Evolutionary conservation across 2,329 filamentous ascomycete species (phyloP).

Genomic region (Neopestalotiopsis sp.): DNA sequence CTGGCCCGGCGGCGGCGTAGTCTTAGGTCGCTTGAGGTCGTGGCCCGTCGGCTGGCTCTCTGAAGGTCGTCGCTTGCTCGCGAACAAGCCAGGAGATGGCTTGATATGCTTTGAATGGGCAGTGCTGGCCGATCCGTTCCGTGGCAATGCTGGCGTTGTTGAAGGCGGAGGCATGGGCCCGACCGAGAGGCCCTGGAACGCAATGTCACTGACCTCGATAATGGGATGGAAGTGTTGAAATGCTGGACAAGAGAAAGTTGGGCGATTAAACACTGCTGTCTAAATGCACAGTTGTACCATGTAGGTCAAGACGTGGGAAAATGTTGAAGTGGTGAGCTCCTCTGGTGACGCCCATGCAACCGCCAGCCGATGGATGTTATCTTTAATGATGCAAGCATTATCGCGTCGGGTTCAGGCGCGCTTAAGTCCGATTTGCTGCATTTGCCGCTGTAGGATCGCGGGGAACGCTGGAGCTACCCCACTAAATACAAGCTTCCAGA

Average conservation of each 20-base stretch:
- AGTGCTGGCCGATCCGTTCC: slow-evolving; percentile 30
- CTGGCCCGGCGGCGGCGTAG: slow-evolving; percentile 6
- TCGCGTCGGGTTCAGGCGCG: slow-evolving; percentile 8
- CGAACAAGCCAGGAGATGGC: slow-evolving; percentile 23
- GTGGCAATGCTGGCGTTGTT: slow-evolving; percentile 37
- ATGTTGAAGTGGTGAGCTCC: not conserved
- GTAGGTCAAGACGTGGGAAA: not conserved
- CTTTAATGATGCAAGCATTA: slow-evolving; percentile 12
- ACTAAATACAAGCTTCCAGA: not conserved
- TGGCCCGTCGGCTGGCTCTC: slow-evolving; percentile 19
- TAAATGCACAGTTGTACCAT: not conserved
- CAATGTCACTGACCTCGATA: slow-evolving; percentile 16
- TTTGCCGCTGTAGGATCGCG: not conserved
- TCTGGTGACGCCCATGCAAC: not conserved
- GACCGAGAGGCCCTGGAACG: slow-evolving; percentile 18
- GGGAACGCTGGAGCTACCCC: not conserved
- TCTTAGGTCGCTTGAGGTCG: slow-evolving; percentile 18
- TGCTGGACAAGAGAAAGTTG: not conserved
- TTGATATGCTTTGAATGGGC: slow-evolving; percentile 34
- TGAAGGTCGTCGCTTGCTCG: slow-evolving; percentile 30
- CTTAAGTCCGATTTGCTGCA: slow-evolving; percentile 14
- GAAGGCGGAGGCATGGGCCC: slow-evolving; percentile 25
- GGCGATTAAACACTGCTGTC: not conserved
- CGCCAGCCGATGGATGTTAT: not conserved
- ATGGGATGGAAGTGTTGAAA: not conserved